Evolutionary conservation across 2,329 filamentous ascomycete species (phyloP), one percentile per base, ranked within the genome.

Genomic region (Stylonectria norvegica): DNA sequence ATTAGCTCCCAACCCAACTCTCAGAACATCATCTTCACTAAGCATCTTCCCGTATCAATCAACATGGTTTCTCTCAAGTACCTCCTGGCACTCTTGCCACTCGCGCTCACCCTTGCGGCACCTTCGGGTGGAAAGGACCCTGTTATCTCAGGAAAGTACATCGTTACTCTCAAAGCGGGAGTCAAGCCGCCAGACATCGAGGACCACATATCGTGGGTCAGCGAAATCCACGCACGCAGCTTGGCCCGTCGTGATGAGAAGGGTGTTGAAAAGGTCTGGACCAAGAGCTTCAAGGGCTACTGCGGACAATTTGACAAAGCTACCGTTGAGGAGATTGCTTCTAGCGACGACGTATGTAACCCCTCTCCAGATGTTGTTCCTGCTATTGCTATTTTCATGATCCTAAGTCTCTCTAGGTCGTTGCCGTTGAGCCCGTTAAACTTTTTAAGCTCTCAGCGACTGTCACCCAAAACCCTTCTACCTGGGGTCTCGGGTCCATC

Each of bases 401-500:
- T 7, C 6, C 27, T 29, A 29, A 8, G 15, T 19, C 5, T 20
- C 1, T 5, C 41, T 12, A 66, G 64, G 64, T 66, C 32, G 48
- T 52, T 23, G 42, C 53, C 4, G 53, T 66, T 29, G 64, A 66
- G 42, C 55, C 60, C 3, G 62, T 66, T 30, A 56, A 53, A 4
- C 38, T 47, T 20, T 47, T 60, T 34, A 33, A 45, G 27, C 51
- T 59, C 20, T 57, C 61, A 43, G 61, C 60, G 33, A 49, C 48
- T 16, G 7, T 52, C 39, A 65, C 57, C 17, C 69, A 71, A 56
- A 36, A 38, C 4, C 48, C 57, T 17, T 58, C 67, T 5, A 52
- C 67, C 1, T 73, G 71, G 67, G 71, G 70, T 15, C 66, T 75
- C 18, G 64, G 62, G 2, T 63, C 68, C 20, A 59, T 75, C 45